phyloP scores from a whole-genome alignment of 202 grass and related monocot species.

The Zizania palustris region DNA sequence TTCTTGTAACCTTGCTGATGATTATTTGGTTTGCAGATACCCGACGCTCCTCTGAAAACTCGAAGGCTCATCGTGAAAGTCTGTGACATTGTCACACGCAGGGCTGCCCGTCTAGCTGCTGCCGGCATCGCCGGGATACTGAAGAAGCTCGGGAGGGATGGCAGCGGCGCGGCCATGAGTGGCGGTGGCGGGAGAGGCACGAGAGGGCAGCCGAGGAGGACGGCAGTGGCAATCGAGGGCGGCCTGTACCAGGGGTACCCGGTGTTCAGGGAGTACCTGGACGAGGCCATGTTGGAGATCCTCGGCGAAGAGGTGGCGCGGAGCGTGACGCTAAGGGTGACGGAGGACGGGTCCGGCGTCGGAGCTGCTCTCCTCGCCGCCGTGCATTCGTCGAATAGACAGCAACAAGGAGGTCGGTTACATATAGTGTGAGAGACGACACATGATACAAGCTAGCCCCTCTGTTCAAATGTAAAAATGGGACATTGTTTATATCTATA shows the following conservation, averaged over 20 bases:
- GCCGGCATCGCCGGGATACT: conserved; percentile 82
- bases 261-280: conserved; percentile 80
- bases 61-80: conserved; percentile 71
- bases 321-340: conserved; percentile 59
- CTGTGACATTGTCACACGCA: conserved; percentile 64
- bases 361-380: conserved; percentile 83
- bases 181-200: conserved; percentile 18
- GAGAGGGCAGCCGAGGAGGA: conserved; percentile 49
- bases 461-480: conserved; percentile 95
- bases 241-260: conserved; percentile 70
- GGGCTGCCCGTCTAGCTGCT: conserved; percentile 79
- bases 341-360: conserved; percentile 68
- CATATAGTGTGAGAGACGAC: conserved; percentile 49
- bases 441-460: conserved; percentile 64
- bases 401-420: conserved; percentile 51
- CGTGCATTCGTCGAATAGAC: conserved; percentile 68
- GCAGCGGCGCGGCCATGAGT: conserved; percentile 44
- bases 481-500: conserved; percentile 77
- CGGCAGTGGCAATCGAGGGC: conserved; percentile 79
- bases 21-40: conserved; percentile 51
- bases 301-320: conserved; percentile 76
- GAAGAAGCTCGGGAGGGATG: conserved; percentile 87
- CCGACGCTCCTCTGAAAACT: conserved; percentile 63
- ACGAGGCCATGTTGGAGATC: conserved; percentile 79
- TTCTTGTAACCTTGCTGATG: not conserved